Percentiles rank a stretch among this genome's conserved stretches.
phyloP scores from a whole-genome alignment of 768 basidiomycete genomes.

The Auricularia cornea region DNA sequence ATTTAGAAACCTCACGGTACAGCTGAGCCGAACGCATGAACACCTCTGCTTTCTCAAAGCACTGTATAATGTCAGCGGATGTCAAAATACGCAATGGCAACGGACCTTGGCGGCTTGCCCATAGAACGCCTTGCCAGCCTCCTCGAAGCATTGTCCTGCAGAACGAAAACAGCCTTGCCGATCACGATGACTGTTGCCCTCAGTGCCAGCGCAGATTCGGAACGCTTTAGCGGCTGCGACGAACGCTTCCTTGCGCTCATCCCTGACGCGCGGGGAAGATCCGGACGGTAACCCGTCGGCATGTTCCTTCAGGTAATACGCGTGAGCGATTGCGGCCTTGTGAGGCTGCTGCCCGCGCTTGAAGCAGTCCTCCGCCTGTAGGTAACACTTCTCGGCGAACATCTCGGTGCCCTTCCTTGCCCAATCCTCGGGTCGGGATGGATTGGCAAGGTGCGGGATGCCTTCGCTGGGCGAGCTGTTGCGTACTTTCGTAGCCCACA shows the following conservation, averaged over 20 bases:
- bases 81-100: constrained; percentile 11
- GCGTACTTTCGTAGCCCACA: constrained; percentile 41
- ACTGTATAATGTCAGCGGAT: neutral
- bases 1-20: constrained; percentile 40
- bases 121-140: constrained; percentile 24
- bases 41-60: neutral
- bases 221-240: constrained; percentile 43
- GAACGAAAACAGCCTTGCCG: no score
- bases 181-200: no score
- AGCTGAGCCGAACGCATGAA: constrained; percentile 28
- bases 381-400: constrained; percentile 36
- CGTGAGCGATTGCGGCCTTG: constrained; percentile 39
- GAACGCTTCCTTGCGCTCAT: constrained; percentile 30
- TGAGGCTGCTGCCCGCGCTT: constrained; percentile 36
- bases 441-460: constrained; percentile 45
- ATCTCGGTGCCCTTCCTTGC: constrained; percentile 29
- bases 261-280: constrained; percentile 18
- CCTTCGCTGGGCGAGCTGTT: constrained; percentile 39
- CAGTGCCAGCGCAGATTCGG: no score
- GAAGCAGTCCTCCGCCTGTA: constrained; percentile 48
- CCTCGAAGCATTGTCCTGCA: constrained; percentile 33
- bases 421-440: constrained; percentile 45
- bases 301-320: constrained; percentile 46
- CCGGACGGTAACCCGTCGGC: constrained; percentile 30
- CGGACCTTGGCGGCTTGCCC: constrained; percentile 39